Evolutionary conservation across 495 filamentous ascomycete species (phyloP).

Genomic region (Penicillium cataractarum): DNA sequence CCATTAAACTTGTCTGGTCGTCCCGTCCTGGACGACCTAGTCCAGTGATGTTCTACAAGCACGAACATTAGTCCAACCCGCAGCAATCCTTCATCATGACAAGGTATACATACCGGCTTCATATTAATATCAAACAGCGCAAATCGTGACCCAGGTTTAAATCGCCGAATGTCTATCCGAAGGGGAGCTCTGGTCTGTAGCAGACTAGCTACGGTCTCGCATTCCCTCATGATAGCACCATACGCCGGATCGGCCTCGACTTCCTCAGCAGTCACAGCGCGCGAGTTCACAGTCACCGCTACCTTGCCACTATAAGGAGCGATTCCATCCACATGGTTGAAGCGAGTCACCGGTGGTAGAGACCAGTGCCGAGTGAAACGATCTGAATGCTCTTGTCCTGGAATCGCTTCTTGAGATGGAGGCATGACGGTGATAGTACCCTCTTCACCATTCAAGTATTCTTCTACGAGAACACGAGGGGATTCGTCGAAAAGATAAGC

Average conservation of each 20-base stretch:
- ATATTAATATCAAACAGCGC: conserved; percentile 45
- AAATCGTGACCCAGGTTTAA: conserved; percentile 27
- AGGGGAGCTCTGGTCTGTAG: conserved; percentile 33
- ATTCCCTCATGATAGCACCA: conserved; percentile 27
- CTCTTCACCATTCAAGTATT: conserved; percentile 43
- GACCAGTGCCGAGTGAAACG: conserved; percentile 31
- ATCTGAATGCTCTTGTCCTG: conserved; percentile 3
- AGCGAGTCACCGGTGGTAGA: conserved; percentile 36
- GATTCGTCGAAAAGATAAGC: conserved; percentile 29
- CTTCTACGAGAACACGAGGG: conserved; percentile 32
- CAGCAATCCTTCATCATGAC: neutral
- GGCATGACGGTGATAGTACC: conserved; percentile 45
- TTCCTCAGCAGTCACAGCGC: conserved; percentile 20
- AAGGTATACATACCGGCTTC: conserved; percentile 37
- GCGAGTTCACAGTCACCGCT: conserved; percentile 37
- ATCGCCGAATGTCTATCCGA: conserved; percentile 43
- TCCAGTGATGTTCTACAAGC: conserved; percentile 32
- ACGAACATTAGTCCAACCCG: neutral
- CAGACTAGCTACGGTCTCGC: conserved; percentile 32
- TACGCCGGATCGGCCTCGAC: conserved; percentile 23
- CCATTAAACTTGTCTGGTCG: conserved; percentile 30
- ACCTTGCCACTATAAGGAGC: conserved; percentile 41
- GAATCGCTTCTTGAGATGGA: conserved; percentile 15
- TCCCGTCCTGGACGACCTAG: conserved; percentile 34
- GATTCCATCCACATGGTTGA: conserved; percentile 40